Conservation (phyloP, 768 basidiomycete genomes). For the Austroboletus eburneus region DNA sequence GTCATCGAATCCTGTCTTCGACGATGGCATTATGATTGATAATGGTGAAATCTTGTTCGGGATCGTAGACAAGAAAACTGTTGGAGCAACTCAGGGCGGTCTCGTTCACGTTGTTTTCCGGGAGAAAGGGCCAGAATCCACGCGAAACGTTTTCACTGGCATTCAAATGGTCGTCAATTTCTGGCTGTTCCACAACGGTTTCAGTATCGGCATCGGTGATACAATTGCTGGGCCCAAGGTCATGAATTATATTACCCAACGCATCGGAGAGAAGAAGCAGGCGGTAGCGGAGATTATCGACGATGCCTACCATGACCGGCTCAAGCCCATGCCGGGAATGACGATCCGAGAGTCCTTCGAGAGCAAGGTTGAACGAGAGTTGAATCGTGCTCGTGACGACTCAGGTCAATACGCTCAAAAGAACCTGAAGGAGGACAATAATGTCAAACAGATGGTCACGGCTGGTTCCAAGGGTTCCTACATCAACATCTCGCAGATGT, state of each 20-base stretch:
- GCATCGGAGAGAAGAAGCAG: slow-evolving; percentile 76
- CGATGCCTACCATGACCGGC: slow-evolving; percentile 77
- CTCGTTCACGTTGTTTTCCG: slow-evolving; percentile 96
- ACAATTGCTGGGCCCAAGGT: slow-evolving; percentile 90
- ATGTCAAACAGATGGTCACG: slow-evolving; percentile 99
- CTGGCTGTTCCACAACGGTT: slow-evolving; percentile 98
- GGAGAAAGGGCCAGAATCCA: slow-evolving; percentile 93
- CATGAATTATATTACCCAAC: slow-evolving; percentile 81
- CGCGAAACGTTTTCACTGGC: slow-evolving; percentile 86
- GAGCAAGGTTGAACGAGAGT: slow-evolving; percentile 81
- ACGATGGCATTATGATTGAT: slow-evolving; percentile 94
- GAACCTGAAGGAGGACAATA: slow-evolving; percentile 97
- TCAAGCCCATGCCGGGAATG: slow-evolving; percentile 95
- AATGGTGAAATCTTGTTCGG: slow-evolving; percentile 96
- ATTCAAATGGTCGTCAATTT: slow-evolving; percentile 95
- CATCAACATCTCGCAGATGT: slow-evolving; percentile 99
- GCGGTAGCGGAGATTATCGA: slow-evolving; percentile 78
- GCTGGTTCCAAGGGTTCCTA: slow-evolving; percentile 98
- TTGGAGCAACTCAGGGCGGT: slow-evolving; percentile 92
- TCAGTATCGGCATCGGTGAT: slow-evolving; percentile 98
- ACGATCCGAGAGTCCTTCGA: slow-evolving; percentile 99
- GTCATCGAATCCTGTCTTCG: slow-evolving; percentile 75
- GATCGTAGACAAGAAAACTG: slow-evolving; percentile 98
- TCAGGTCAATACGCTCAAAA: slow-evolving; percentile 97
- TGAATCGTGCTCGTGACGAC: slow-evolving; percentile 92